These are phyloP conservation scores for Corymbia citriodora DNA, from an alignment of 441 rosid species.

Conservation along the genomic window DNA sequence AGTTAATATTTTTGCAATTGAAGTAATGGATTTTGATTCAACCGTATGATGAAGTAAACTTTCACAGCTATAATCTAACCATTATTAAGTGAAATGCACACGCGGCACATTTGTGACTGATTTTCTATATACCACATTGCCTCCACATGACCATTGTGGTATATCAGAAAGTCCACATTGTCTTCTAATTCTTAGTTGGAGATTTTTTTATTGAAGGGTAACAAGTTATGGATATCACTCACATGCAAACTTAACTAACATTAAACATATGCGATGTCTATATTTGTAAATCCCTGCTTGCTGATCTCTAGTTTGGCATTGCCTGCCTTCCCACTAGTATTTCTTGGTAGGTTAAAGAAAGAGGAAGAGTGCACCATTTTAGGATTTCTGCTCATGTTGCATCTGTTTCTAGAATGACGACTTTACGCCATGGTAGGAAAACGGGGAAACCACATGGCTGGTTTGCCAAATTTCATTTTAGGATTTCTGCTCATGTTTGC, in stretches of 20 bases:
- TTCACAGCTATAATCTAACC: background rate
- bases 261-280: too few relatives aligned
- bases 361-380: background rate
- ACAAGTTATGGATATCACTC: too few relatives aligned
- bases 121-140: background rate
- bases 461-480: too few relatives aligned
- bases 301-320: background rate
- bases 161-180: too few relatives aligned
- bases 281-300: too few relatives aligned
- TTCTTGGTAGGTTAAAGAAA: background rate
- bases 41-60: background rate
- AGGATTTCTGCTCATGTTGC: background rate
- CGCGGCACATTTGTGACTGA: background rate
- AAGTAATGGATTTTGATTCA: background rate
- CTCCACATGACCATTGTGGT: background rate
- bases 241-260: too few relatives aligned
- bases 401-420: background rate
- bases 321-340: background rate
- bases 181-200: too few relatives aligned
- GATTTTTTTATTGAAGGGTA: too few relatives aligned
- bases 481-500: background rate
- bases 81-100: background rate
- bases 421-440: background rate
- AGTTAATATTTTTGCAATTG: background rate
- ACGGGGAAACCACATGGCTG: background rate